Percentiles rank a stretch among this genome's conserved stretches.
Conservation (phyloP, 352 stramenopile species). For the Phytophthora quininea region DNA sequence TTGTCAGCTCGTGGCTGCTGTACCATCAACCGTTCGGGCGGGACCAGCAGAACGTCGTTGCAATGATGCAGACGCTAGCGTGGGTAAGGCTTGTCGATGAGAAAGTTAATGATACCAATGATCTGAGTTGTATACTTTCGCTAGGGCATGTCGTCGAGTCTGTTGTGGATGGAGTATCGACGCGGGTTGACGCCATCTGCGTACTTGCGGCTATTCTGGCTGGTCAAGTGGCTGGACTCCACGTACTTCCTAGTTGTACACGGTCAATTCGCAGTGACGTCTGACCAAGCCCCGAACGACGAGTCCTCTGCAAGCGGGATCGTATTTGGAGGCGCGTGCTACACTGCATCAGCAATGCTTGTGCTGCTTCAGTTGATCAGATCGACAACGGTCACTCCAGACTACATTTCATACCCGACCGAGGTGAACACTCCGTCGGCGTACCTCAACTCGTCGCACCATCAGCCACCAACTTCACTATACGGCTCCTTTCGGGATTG, state of each 20-base stretch:
- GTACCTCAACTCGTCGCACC: slow-evolving; percentile 55
- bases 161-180: slow-evolving; percentile 84
- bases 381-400: slow-evolving; percentile 54
- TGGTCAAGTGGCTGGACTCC: slow-evolving; percentile 57
- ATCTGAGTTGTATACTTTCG: background rate
- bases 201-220: slow-evolving; percentile 67
- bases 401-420: slow-evolving; percentile 53
- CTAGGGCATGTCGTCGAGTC: slow-evolving; percentile 48
- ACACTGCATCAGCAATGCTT: slow-evolving; percentile 48
- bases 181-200: slow-evolving; percentile 59
- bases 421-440: slow-evolving; percentile 62
- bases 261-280: slow-evolving; percentile 22
- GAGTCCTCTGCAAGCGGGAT: slow-evolving; percentile 21
- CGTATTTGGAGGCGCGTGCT: slow-evolving; percentile 43
- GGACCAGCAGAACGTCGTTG: slow-evolving; percentile 43
- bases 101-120: background rate
- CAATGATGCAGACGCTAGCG: slow-evolving; percentile 60
- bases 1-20: slow-evolving; percentile 47
- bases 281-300: background rate
- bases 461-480: slow-evolving; percentile 42
- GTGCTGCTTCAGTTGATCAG: slow-evolving; percentile 55
- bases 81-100: slow-evolving; percentile 42
- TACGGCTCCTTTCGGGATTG: slow-evolving; percentile 69
- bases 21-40: slow-evolving; percentile 32
- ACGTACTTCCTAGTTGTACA: slow-evolving; percentile 55